Evolutionary conservation across 1,284 basidiomycete species (phyloP), one percentile per base, ranked within the genome.

Genomic region (Ceratobasidium sp.): DNA sequence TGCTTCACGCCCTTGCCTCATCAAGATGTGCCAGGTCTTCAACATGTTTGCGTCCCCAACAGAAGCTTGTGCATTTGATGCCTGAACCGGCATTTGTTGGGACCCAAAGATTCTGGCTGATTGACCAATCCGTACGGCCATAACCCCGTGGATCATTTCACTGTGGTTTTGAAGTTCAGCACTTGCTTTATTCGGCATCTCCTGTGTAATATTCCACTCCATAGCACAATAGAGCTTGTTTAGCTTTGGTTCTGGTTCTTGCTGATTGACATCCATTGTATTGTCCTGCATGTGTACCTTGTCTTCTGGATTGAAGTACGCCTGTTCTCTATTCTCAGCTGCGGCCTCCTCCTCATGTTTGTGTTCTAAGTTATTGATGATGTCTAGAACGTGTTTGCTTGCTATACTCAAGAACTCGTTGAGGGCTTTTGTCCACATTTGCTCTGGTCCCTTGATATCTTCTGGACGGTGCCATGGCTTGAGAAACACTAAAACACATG

Each of bases 341-440:
- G 54, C 54, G 4, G 26, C n/a, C 31, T 58, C 26, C 26, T 13
- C 15, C 26, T 58, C 54, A 26, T 58, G 54, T 15, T 58, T 26
- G 13, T 58, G 54, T 28, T 58, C 54, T 28, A 58, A 33, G 26
- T 58, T 58, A 26, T 58, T 26, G 5, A 58, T 26, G 7, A 28
- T 28, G 15, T 58, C 26, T 17, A 58, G 20, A 5, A 28, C 31
- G 5, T 11, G 54, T 6, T 58, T 15, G 26, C 23, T 15, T 7
- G 54, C 54, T 23, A 26, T 58, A 31, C 26, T 10, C 20, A 69
- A 20, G 35, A 75, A 75, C 23, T n/a, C 23, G 11, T 35, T 42
- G 10, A 75, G 71, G 17, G 73, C 73, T n/a, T 65, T 33, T 13
- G 17, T 23, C 73, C 73, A 75, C 7, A 20, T 11, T 35, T 67